A percentile compares a stretch with the other conserved stretches of the same genome.
Conservation (phyloP, 2,329 filamentous ascomycete genomes). For the Chaetomiaceae sp. region DNA sequence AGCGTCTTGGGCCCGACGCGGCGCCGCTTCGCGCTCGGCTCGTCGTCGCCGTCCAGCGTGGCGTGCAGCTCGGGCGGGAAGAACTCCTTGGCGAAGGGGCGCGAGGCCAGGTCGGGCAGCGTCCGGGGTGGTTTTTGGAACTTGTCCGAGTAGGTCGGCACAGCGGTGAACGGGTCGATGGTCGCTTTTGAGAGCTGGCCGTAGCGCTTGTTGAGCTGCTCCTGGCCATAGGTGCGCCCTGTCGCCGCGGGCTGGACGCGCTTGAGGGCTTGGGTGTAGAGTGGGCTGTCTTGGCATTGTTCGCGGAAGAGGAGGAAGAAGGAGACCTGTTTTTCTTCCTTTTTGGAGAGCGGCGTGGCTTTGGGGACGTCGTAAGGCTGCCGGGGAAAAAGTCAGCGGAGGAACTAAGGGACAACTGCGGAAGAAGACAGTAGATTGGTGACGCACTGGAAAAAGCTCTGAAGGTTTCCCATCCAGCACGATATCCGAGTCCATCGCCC, state of each 20-base stretch:
- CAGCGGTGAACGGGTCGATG: conserved; percentile 51
- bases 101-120: conserved; percentile 47
- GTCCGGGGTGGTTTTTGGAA: conserved; percentile 47
- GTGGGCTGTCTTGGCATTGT: conserved; percentile 47
- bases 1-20: conserved; percentile 37
- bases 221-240: conserved; percentile 46
- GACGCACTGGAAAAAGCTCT: conserved; percentile 52
- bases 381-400: neutral
- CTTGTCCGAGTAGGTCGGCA: conserved; percentile 52
- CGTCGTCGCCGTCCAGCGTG: conserved; percentile 46
- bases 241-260: conserved; percentile 22
- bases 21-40: conserved; percentile 28
- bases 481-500: conserved; percentile 47
- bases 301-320: conserved; percentile 51
- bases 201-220: conserved; percentile 53
- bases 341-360: conserved; percentile 37
- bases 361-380: conserved; percentile 47
- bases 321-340: conserved; percentile 43
- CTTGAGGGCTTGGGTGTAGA: conserved; percentile 51
- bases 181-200: conserved; percentile 50
- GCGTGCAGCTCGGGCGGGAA: conserved; percentile 52
- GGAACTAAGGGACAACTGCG: neutral
- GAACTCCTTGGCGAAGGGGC: conserved; percentile 44
- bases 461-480: conserved; percentile 47
- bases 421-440: neutral